Percentiles rank a stretch among this genome's conserved stretches.
phyloP scores from a whole-genome alignment of 805 yeast genomes.

The Starmerella geochares region DNA sequence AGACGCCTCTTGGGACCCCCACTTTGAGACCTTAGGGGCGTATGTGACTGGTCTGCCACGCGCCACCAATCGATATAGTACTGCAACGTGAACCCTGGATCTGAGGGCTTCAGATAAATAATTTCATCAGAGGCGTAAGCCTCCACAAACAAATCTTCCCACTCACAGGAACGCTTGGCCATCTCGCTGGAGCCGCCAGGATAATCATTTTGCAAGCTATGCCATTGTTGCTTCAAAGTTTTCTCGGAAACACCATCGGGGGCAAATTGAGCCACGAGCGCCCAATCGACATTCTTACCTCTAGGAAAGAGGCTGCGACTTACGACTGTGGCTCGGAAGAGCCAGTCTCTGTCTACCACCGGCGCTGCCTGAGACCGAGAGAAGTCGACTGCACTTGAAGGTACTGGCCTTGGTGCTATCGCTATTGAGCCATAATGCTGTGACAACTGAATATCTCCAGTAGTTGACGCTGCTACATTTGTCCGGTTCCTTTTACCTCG shows the following conservation, averaged over 20 bases:
- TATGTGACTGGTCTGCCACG: not conserved
- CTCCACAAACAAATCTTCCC: constrained; percentile 55
- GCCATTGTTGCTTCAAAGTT: constrained; percentile 45
- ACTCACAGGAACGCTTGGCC: constrained; percentile 35
- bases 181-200: constrained; percentile 40
- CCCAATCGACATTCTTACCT: constrained; percentile 1
- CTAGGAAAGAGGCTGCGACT: not conserved
- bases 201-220: constrained; percentile 47
- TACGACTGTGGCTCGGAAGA: constrained; percentile 37
- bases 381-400: not conserved
- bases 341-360: constrained; percentile 37
- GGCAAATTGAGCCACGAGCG: not conserved
- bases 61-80: constrained; percentile 57
- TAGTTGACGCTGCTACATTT: not conserved
- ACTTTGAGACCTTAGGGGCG: not conserved
- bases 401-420: not conserved
- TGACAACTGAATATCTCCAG: not conserved
- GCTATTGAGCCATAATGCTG: not conserved
- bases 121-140: constrained; percentile 47
- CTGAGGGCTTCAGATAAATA: constrained; percentile 31
- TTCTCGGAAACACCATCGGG: not conserved
- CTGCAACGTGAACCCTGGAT: constrained; percentile 40
- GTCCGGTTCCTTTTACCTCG: not conserved
- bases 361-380: not conserved
- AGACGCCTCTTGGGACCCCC: not conserved